phyloP scores from a whole-genome alignment of 495 filamentous ascomycete genomes.

The Penicillium bovifimosum region DNA sequence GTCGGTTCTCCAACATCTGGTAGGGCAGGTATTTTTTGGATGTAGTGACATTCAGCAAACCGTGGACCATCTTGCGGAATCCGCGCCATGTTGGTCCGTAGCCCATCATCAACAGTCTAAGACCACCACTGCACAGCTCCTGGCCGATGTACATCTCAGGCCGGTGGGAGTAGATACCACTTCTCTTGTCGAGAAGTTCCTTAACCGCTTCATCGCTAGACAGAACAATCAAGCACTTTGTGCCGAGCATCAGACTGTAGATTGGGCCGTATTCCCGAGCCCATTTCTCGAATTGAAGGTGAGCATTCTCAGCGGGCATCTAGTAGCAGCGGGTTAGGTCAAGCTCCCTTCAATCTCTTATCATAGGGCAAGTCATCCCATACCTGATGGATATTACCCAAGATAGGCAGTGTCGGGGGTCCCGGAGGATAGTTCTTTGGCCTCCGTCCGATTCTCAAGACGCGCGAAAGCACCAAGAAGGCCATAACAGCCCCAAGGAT shows the following conservation, averaged over 20 bases:
- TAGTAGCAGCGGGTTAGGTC: neutral
- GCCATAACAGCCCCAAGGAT: conserved; percentile 5
- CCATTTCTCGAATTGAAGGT: conserved; percentile 55
- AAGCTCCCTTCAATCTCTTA: too few species aligned
- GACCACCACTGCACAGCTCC: conserved; percentile 27
- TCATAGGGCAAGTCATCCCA: neutral
- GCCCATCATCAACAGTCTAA: conserved; percentile 31
- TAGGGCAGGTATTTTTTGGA: conserved; percentile 36
- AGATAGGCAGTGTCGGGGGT: conserved; percentile 30
- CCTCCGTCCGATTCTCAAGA: conserved; percentile 20
- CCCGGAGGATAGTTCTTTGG: conserved; percentile 31
- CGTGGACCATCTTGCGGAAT: conserved; percentile 35
- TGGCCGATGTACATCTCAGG: conserved; percentile 43
- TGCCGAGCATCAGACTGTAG: conserved; percentile 54
- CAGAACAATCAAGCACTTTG: conserved; percentile 54
- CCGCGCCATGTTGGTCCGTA: conserved; percentile 29
- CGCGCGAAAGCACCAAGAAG: conserved; percentile 3
- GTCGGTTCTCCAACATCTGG: conserved; percentile 37
- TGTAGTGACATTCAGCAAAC: conserved; percentile 23
- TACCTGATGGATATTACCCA: conserved; percentile 34
- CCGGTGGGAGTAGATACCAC: conserved; percentile 57
- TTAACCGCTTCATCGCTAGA: conserved; percentile 51
- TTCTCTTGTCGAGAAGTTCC: conserved; percentile 55
- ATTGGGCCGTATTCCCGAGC: conserved; percentile 57
- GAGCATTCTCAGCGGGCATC: conserved; percentile 16